A percentile compares a stretch with the other conserved stretches of the same genome.
Evolutionary conservation across 768 basidiomycete species (phyloP).

Genomic region (Udeniomyces megalosporus): DNA sequence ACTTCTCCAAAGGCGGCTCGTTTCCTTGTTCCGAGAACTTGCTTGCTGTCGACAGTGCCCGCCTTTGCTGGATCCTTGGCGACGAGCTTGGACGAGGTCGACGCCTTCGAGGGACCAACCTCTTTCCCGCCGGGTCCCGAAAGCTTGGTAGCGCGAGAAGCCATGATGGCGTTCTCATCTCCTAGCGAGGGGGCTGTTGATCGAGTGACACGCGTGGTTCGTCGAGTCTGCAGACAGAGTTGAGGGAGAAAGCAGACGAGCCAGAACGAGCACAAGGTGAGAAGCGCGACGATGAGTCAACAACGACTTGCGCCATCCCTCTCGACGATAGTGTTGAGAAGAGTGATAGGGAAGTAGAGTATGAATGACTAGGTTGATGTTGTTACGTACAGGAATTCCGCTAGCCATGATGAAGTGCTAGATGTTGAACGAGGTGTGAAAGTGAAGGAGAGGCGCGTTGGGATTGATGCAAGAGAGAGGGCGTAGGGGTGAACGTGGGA

Average conservation of each 20-base stretch:
- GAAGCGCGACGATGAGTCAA: not conserved
- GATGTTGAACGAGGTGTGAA: not conserved
- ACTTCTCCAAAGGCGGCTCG: constrained; percentile 62
- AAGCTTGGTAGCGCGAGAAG: not conserved
- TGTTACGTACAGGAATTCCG: constrained; percentile 15
- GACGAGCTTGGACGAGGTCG: not conserved
- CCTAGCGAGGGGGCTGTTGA: constrained; percentile 1
- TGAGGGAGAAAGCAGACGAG: not conserved
- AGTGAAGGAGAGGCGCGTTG: no score
- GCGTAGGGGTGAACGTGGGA: not conserved
- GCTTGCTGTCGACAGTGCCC: not conserved
- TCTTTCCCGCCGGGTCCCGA: not conserved
- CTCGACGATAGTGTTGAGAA: no score
- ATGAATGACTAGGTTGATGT: not conserved
- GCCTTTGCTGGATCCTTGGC: not conserved
- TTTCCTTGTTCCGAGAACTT: constrained; percentile 44
- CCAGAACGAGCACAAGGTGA: not conserved
- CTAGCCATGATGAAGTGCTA: constrained; percentile 6
- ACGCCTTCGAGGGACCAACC: not conserved
- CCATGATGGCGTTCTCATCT: constrained; percentile 12
- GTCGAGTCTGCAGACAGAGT: not conserved
- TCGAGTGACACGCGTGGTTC: constrained; percentile 14
- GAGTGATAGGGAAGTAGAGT: no score
- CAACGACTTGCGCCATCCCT: not conserved
- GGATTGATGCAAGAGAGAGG: not conserved